Evolutionary conservation across 306 rosid species (phyloP).

Genomic region (Castanea sativa): DNA sequence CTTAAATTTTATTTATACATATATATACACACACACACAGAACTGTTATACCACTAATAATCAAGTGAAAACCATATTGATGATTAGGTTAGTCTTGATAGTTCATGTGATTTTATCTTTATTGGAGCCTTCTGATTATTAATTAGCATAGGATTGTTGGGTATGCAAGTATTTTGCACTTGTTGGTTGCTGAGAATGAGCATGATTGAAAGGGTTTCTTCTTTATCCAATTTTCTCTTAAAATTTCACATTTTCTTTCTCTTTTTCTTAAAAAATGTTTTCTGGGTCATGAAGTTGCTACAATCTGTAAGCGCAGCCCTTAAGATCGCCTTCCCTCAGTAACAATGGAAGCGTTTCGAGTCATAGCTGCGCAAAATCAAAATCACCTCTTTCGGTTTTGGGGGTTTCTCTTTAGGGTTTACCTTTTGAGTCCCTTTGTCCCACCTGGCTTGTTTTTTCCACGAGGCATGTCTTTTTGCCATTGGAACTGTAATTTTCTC

Average conservation of each 20-base stretch:
- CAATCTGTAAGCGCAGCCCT: constrained; percentile 58
- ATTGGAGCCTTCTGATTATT: not conserved
- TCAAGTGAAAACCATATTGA: not conserved
- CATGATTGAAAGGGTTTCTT: not conserved
- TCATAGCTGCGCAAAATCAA: constrained; percentile 72
- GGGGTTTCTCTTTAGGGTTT: constrained; percentile 63
- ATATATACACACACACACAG: too few relatives aligned
- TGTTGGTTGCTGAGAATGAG: not conserved
- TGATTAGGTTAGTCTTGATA: not conserved
- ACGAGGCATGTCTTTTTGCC: constrained; percentile 35
- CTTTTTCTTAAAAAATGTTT: not conserved
- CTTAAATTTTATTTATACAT: not conserved
- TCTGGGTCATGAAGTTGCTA: too few relatives aligned
- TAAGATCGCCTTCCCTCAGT: constrained; percentile 82
- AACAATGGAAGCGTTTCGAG: constrained; percentile 82
- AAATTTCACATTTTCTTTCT: too few relatives aligned
- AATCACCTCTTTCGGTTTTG: not conserved
- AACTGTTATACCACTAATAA: not conserved
- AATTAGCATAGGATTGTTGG: not conserved
- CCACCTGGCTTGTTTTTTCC: constrained; percentile 27
- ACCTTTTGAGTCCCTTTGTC: constrained; percentile 46
- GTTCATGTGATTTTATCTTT: not conserved
- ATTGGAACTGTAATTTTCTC: constrained; percentile 19
- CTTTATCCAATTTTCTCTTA: too few relatives aligned
- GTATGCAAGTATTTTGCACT: not conserved